Evolutionary conservation across 2,329 filamentous ascomycete genomes (phyloP).

Genomic region (Colletotrichum neosansevieriae): DNA sequence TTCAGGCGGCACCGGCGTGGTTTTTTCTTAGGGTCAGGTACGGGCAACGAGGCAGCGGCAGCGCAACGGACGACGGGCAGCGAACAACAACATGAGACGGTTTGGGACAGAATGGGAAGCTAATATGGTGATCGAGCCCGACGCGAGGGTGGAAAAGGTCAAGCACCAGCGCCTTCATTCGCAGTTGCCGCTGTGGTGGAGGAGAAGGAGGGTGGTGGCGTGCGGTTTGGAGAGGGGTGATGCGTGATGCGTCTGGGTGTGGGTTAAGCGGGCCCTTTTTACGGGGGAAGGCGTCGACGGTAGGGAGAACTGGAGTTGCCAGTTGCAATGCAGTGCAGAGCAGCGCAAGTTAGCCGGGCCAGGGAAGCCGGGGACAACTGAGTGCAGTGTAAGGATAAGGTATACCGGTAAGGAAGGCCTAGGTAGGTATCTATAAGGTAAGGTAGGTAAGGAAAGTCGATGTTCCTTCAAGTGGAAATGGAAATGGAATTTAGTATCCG

Average conservation of each 20-base stretch:
- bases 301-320: not conserved
- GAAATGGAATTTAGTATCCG: too few relatives aligned
- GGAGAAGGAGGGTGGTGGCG: slow-evolving; percentile 29
- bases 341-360: not conserved
- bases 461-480: slow-evolving; percentile 6
- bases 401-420: too few relatives aligned
- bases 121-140: slow-evolving; percentile 37
- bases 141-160: slow-evolving; percentile 36
- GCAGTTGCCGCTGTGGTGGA: slow-evolving; percentile 31
- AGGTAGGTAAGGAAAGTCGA: slow-evolving; percentile 3
- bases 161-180: slow-evolving; percentile 38
- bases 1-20: slow-evolving; percentile 21
- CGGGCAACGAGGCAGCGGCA: slow-evolving; percentile 20
- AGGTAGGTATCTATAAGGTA: too few relatives aligned
- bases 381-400: not conserved
- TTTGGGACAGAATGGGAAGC: slow-evolving; percentile 37
- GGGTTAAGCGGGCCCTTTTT: slow-evolving; percentile 3
- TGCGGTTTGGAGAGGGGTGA: slow-evolving; percentile 14
- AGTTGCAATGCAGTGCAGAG: slow-evolving; percentile 11
- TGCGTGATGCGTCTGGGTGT: slow-evolving; percentile 1
- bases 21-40: slow-evolving; percentile 25
- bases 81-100: slow-evolving; percentile 23
- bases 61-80: slow-evolving; percentile 18
- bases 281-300: too few relatives aligned
- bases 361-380: not conserved